These are phyloP conservation scores for Suillus paluster DNA, from an alignment of 768 basidiomycete genomes.

Conservation along the genomic window DNA sequence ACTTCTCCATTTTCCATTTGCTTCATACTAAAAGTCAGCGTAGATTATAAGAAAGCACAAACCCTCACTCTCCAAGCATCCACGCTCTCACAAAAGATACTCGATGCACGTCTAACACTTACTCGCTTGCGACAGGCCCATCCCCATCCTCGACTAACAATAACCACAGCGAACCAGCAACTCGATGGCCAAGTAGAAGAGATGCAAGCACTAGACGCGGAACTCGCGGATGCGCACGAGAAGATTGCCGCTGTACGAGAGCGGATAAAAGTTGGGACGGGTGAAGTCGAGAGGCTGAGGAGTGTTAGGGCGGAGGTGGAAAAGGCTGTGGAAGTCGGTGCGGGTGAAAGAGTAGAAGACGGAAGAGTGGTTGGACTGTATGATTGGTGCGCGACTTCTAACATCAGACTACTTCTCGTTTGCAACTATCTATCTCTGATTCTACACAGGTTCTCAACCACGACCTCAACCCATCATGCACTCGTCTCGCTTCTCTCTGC, in stretches of 20 bases:
- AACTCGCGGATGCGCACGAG: constrained; percentile 57
- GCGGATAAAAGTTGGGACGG: constrained; percentile 57
- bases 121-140: constrained; percentile 82
- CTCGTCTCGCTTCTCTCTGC: constrained; percentile 64
- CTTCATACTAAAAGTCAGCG: background rate
- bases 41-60: constrained; percentile 67
- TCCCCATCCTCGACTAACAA: constrained; percentile 79
- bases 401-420: background rate
- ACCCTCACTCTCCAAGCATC: constrained; percentile 57
- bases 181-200: constrained; percentile 77
- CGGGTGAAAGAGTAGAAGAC: constrained; percentile 63
- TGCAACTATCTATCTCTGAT: background rate
- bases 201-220: constrained; percentile 77
- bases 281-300: constrained; percentile 61
- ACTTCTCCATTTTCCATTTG: constrained; percentile 2
- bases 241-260: constrained; percentile 60
- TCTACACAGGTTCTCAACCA: constrained; percentile 66
- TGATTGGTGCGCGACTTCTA: constrained; percentile 57
- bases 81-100: constrained; percentile 71
- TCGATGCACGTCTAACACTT: constrained; percentile 80
- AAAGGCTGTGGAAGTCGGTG: constrained; percentile 56
- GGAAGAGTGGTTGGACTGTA: constrained; percentile 65
- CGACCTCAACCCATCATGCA: constrained; percentile 65
- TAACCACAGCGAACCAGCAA: constrained; percentile 71
- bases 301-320: constrained; percentile 72